Evolutionary conservation across 495 filamentous ascomycete species (phyloP), one percentile per base, ranked within the genome.

Genomic region (Penicillium cosmopolitanum): DNA sequence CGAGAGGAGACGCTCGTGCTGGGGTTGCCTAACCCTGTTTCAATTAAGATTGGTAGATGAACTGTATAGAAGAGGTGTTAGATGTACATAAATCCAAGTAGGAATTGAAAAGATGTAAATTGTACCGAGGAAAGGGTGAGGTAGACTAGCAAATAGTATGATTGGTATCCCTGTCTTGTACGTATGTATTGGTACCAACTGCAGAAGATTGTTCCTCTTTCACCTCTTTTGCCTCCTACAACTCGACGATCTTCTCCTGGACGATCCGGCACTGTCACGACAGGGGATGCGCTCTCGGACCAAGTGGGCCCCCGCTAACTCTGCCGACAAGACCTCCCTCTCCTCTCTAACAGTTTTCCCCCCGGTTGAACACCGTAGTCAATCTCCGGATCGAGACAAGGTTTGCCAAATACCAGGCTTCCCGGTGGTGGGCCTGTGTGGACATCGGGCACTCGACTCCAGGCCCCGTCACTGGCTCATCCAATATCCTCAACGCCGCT

Each of bases 351-450:
- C 36, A 12, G 36, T 38, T 23, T 23, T 23, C 23, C 23, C 42
- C 42, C 42, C 42, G 42, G n/a, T 44, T 44, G 42, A 44, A 48
- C 19, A 13, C 46, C 10, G 46, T 12, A 31, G 7, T 15, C 16
- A 44, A 25, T 12, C 43, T 50, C 58, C 50, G 50, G 50, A 53
- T 62, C 59, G 50, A 62, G 52, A 66, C 62, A 60, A 66, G 63
- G 63, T 62, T 66, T 57, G 56, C 43, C 58, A 62, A 62, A 61
- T 65, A 58, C 63, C 58, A 58, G 54, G 50, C 53, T 51, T 48
- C 58, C 54, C 53, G 53, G 34, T 38, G 44, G 63, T 65, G 63
- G 63, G 58, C 50, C 55, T 48, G 40, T 36, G 63, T 65, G 63
- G 63, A 62, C 63, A 59, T 63, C 51, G 40, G 58, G 35, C 51